A percentile compares a stretch with the other conserved stretches of the same genome.
phyloP scores from a whole-genome alignment of 192 early-diverging fungal species.

The Funneliformis geosporum region DNA sequence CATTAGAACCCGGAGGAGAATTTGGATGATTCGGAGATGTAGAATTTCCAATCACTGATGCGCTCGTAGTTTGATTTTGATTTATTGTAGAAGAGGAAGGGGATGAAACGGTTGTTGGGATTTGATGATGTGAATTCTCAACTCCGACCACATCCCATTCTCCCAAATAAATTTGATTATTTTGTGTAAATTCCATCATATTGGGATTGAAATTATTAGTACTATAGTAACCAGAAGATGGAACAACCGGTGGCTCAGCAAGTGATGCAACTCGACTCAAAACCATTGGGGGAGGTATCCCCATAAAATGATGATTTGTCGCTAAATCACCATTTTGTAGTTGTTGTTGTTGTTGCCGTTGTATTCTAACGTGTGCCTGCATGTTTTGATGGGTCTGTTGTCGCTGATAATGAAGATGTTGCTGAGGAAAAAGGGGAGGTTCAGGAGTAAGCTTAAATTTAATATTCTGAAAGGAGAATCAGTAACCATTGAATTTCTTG shows the following conservation, averaged over 20 bases:
- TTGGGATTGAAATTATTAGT: background rate
- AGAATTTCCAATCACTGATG: background rate
- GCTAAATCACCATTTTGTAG: background rate
- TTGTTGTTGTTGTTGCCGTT: background rate
- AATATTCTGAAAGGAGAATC: background rate
- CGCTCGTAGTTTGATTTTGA: background rate
- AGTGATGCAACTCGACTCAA: background rate
- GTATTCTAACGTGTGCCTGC: background rate
- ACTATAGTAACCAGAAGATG: constrained; percentile 8
- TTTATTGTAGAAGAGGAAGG: background rate
- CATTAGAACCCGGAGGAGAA: background rate
- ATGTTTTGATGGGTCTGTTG: background rate
- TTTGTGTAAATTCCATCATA: background rate
- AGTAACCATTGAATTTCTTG: background rate
- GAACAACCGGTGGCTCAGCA: background rate
- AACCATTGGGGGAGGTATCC: background rate
- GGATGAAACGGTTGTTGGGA: background rate
- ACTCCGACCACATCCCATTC: background rate
- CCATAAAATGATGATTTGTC: background rate
- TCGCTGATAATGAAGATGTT: background rate
- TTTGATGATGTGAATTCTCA: background rate
- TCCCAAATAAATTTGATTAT: background rate
- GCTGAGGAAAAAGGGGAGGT: background rate
- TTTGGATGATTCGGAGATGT: background rate
- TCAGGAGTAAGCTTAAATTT: background rate